Evolutionary conservation across 257 asterid genomes (phyloP).

Genomic region (Przewalskia tangutica): DNA sequence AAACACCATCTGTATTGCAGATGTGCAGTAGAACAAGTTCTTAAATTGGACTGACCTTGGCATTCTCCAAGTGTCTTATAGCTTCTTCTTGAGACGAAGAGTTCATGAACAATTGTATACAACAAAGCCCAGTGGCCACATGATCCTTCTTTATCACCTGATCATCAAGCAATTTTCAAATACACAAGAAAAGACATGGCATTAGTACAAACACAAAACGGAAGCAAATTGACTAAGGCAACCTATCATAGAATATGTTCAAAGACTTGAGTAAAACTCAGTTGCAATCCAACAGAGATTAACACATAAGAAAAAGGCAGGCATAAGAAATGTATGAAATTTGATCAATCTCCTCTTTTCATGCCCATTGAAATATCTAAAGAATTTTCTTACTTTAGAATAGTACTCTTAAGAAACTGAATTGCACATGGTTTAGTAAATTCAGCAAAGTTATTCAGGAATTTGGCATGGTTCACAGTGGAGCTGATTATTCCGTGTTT

Average conservation of each 20-base stretch:
- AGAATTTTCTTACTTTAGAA: neutral
- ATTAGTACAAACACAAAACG: neutral
- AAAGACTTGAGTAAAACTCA: neutral
- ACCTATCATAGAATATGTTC: neutral
- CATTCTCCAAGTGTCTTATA: slow-evolving; percentile 74
- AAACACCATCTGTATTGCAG: neutral
- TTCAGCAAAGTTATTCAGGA: neutral
- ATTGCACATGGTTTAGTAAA: neutral
- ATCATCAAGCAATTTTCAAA: slow-evolving; percentile 17
- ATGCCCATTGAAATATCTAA: neutral
- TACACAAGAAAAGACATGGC: slow-evolving; percentile 1
- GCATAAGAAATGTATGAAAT: neutral
- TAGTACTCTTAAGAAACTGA: neutral
- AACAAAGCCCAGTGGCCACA: slow-evolving; percentile 92
- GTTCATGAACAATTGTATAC: slow-evolving; percentile 90
- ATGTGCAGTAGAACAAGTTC: slow-evolving; percentile 3
- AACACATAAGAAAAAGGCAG: neutral
- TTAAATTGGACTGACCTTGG: slow-evolving; percentile 42
- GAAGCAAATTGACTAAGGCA: neutral
- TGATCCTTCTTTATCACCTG: slow-evolving; percentile 94
- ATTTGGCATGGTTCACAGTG: neutral
- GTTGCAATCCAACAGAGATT: neutral
- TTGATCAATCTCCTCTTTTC: neutral
- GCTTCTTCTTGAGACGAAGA: slow-evolving; percentile 93
- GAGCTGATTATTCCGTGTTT: neutral